Evolutionary conservation across 148 eudicot genomes (phyloP).

Genomic region (Agrostemma githago): DNA sequence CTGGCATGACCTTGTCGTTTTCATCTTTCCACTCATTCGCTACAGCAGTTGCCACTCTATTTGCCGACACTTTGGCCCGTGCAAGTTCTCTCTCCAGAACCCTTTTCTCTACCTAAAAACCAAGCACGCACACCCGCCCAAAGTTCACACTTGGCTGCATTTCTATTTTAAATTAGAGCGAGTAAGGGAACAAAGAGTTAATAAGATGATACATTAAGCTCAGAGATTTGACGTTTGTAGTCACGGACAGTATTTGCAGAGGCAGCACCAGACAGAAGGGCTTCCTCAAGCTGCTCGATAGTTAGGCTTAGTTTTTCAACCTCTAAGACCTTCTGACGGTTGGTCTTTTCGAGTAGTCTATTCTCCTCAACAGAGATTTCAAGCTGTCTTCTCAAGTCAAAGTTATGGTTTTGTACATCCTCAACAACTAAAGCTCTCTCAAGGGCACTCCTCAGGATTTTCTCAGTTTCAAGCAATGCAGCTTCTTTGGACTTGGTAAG

Average conservation of each 20-base stretch:
- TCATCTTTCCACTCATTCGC: conserved; percentile 99
- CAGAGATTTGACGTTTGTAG: conserved; percentile 59
- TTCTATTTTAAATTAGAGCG: not conserved
- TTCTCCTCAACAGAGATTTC: conserved; percentile 92
- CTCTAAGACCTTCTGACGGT: conserved; percentile 80
- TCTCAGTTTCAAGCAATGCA: conserved; percentile 86
- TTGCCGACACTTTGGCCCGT: conserved; percentile 83
- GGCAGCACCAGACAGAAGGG: conserved; percentile 72
- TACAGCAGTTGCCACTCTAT: conserved; percentile 69
- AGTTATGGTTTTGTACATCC: conserved; percentile 86
- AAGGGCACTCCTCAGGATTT: conserved; percentile 78
- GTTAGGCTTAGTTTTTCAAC: conserved; percentile 80
- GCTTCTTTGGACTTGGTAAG: conserved; percentile 80
- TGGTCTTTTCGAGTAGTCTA: conserved; percentile 69
- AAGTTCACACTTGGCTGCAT: not conserved
- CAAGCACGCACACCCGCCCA: conserved; percentile 11
- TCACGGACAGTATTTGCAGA: conserved; percentile 82
- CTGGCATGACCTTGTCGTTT: conserved; percentile 89
- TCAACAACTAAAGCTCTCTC: conserved; percentile 86
- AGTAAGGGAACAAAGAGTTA: not conserved
- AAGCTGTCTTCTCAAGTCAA: conserved; percentile 71
- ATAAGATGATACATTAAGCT: conserved; percentile 46
- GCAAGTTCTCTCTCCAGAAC: conserved; percentile 85
- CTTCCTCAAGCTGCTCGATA: conserved; percentile 83
- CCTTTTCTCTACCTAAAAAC: conserved; percentile 75